phyloP scores from a whole-genome alignment of 306 rosid genomes.

The Vicia faba region DNA sequence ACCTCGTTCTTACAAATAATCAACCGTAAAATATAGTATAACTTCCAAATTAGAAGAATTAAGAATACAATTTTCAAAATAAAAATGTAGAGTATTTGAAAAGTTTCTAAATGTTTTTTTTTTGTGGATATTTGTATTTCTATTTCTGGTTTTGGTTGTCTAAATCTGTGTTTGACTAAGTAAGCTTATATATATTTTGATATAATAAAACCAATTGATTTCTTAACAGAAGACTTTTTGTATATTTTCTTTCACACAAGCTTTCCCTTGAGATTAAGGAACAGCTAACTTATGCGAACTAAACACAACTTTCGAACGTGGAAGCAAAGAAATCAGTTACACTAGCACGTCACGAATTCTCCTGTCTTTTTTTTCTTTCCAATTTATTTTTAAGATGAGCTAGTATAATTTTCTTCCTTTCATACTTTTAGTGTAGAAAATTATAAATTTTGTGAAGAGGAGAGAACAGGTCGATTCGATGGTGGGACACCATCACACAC shows the following conservation, averaged over 20 bases:
- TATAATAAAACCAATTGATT: not conserved
- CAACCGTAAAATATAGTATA: not conserved
- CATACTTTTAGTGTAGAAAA: too few relatives aligned
- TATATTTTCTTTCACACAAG: conserved; percentile 9
- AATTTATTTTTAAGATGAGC: not conserved
- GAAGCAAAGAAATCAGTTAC: not conserved
- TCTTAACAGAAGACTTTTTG: not conserved
- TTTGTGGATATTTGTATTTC: too few relatives aligned
- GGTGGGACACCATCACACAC: too few relatives aligned
- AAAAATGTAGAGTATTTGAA: not conserved
- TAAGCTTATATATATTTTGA: conserved; percentile 20
- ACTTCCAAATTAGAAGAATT: not conserved
- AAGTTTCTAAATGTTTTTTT: too few relatives aligned
- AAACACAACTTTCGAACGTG: conserved; percentile 4
- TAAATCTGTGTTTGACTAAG: conserved; percentile 16
- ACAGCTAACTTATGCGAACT: not conserved
- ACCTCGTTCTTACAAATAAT: not conserved
- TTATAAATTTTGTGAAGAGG: too few relatives aligned
- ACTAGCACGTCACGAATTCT: not conserved
- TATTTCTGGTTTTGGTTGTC: not conserved
- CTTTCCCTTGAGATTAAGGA: conserved; percentile 15
- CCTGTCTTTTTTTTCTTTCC: not conserved
- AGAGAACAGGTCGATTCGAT: too few relatives aligned
- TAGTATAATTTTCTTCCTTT: too few relatives aligned
- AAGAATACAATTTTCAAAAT: not conserved